Evolutionary conservation across 2,329 filamentous ascomycete species (phyloP), one percentile per base, ranked within the genome.

Genomic region (Penicillium sp.): DNA sequence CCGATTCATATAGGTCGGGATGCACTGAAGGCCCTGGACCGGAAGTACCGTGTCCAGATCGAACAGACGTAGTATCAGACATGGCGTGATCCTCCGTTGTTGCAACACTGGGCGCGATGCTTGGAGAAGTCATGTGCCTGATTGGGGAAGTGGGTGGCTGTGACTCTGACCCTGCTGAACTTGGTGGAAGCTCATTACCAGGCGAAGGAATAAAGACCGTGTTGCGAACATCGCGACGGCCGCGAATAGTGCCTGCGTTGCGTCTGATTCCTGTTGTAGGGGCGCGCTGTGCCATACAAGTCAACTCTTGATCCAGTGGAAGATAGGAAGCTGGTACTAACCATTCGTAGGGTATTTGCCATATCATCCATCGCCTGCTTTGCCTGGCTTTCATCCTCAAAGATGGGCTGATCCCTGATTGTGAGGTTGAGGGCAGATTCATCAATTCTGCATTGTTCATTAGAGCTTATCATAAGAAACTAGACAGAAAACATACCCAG

Each of bases 51-150:
- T 90, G 89, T 2, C 89, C 88, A 3, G 94, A 99, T 45, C 92
- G 88, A 56, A 97, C 88, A 1, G 94, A 97, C 52, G 93, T 91
- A 3, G 90, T 92, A 71, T 99, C 94, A 1, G 92, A 95, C 68
- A 77, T 83, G 80, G 48, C 82, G 69, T 89, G 86, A 14, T 91
- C 85, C 7, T 86, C 80, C 40, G 88, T 75, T 3, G 81, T 75
- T 3, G 81, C 50, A 44, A 42, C 31, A 11, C 51, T 53, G n/a
- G 51, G 46, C 27, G 51, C 77, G 38, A 80, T 76, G 39, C 83
- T 70, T 3, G 83, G 78, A 4, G 81, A 76, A 9, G 81, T 52
- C 71, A 63, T 74, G 75, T 51, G 75, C 50, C 60, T 72, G 24
- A 61, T 61, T 31, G 74, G 76, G 24, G 76, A 77, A 14, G 59